Evolutionary conservation across 2,329 filamentous ascomycete species (phyloP), one percentile per base, ranked within the genome.

Genomic region (Colletotrichum tofieldiae): DNA sequence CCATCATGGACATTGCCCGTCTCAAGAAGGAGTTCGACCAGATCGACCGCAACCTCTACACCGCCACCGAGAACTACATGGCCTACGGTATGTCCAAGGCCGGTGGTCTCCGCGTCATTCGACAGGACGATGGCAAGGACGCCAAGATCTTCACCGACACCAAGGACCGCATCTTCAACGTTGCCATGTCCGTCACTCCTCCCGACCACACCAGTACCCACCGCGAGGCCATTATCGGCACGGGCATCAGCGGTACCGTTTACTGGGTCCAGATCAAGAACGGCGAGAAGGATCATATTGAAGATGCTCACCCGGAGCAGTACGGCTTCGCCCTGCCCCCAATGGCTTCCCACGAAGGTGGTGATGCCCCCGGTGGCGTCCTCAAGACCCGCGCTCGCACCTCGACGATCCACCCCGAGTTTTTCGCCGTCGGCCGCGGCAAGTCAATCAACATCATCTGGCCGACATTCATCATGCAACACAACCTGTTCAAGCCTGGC

Each of bases 11-110:
- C 77, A 96, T 99, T 79, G 96, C 96, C 63, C 91, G 95, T 70
- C 88, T 98, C 75, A 98, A 98, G 88, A 98, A 98, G 84, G 95
- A 98, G 6, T 98, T 98, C 78, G 96, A 99, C 79, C 96, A 98
- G 84, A 92, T 98, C 74, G 96, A 99, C 80, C 93, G 97, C 75
- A 97, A 95, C 74, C 88, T 99, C 41, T 96, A 96, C 61, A 93
- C 95, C 6, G 95, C 96, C 23, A 96, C 94, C 35, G 92, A 94
- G 79, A 93, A 93, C 72, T 98, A 96, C 84, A 98, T 99, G 82
- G 92, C 94, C 7, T 99, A 98, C 78, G 95, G 94, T 54, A 94
- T 98, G 86, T 94, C 94, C 54, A 98, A 97, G 86, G 94, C 95
- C 75, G 95, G 95, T 62, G 96, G 96, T 59, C 90, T 99, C 77